Conservation (phyloP, 805 yeast genomes). For the Candida patagonica region DNA sequence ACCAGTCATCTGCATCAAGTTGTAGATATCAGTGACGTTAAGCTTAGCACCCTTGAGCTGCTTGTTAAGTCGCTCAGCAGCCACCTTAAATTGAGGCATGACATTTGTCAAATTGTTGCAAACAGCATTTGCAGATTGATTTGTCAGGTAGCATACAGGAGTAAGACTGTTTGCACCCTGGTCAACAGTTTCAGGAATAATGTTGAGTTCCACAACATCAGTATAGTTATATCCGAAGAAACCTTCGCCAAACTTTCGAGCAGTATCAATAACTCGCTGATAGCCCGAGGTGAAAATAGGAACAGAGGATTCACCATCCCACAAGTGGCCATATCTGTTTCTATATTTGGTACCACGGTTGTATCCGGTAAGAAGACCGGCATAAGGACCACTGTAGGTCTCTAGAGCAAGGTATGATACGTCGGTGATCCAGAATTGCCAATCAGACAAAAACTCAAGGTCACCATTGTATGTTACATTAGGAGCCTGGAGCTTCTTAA, state of each 20-base stretch:
- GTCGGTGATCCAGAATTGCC: conserved; percentile 35
- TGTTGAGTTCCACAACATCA: conserved; percentile 29
- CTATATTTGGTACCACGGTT: conserved; percentile 43
- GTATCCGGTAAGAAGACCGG: conserved; percentile 43
- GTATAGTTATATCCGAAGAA: conserved; percentile 41
- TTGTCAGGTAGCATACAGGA: conserved; percentile 38
- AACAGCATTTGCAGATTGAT: conserved; percentile 22
- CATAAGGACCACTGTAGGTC: conserved; percentile 40
- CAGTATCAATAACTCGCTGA: conserved; percentile 47
- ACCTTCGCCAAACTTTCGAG: conserved; percentile 49
- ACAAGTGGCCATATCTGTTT: conserved; percentile 40
- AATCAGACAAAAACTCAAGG: conserved; percentile 38
- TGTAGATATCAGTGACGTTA: conserved; percentile 32
- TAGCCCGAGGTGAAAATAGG: conserved; percentile 49
- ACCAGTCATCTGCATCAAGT: conserved; percentile 39
- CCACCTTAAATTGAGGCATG: conserved; percentile 18
- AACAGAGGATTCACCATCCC: conserved; percentile 28
- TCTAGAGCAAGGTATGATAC: conserved; percentile 41
- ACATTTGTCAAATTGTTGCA: conserved; percentile 4
- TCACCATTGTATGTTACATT: conserved; percentile 28
- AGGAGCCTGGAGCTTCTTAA: conserved; percentile 12
- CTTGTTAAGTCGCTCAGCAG: conserved; percentile 25
- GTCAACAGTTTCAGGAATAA: conserved; percentile 37
- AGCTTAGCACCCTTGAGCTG: conserved; percentile 32
- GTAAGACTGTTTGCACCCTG: conserved; percentile 55